Evolutionary conservation across 2,329 filamentous ascomycete species (phyloP), one percentile per base, ranked within the genome.

Genomic region (Fusarium buharicum): DNA sequence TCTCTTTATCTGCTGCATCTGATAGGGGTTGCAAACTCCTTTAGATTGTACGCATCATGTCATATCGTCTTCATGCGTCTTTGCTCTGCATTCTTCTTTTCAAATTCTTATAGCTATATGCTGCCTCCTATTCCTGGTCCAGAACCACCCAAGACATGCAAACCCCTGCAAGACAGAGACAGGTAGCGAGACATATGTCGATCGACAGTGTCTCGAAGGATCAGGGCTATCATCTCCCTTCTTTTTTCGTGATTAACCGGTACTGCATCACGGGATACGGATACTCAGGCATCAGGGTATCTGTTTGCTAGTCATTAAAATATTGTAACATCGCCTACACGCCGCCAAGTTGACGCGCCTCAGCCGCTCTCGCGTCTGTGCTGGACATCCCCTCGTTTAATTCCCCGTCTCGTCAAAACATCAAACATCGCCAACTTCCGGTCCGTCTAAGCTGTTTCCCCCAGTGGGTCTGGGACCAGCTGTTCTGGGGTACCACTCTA

Each of bases 351-450:
- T 56, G 66, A 56, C 59, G 62, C 62, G 50, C 62, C 64, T 59
- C 59, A 64, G 60, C 67, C 67, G 61, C 64, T 65, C 59, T 46
- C 51, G 62, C 38, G 50, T 67, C 67, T 68, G 64, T 68, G 66
- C 62, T 61, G 41, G 55, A 45, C 40, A 47, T 56, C 31, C 22
- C 49, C 64, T 59, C 57, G 60, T 61, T 55, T 53, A 39, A 36
- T 63, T 49, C 62, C 59, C 49, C 39, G 43, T 50, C 52, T 59
- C 61, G 54, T 63, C 47, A 59, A 60, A 66, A 66, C 62, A 63
- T 46, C 46, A 65, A 65, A 63, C 62, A 65, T 49, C 18, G 40
- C 55, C 40, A 55, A 50, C 44, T 37, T 62, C 46, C 44, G 54
- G 50, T 48, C 61, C 49, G 50, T 58, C 50, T 49, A 54, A 46